Evolutionary conservation across 2,329 filamentous ascomycete genomes (phyloP).

Genomic region (Tolypocladium album): DNA sequence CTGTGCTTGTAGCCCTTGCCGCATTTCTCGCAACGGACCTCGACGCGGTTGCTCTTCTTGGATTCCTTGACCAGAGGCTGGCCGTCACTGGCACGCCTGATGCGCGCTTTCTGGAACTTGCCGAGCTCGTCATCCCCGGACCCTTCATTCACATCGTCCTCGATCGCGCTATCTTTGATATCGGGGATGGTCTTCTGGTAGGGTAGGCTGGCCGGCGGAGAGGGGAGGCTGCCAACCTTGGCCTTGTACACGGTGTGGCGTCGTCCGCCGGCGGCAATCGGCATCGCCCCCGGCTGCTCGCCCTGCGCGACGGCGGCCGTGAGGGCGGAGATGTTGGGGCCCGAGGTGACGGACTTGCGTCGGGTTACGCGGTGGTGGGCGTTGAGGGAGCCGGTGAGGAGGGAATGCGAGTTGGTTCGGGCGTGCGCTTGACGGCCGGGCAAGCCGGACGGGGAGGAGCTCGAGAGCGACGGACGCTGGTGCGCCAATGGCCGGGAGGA

Average conservation of each 20-base stretch:
- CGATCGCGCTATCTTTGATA: conserved; percentile 54
- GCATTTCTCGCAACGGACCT: conserved; percentile 94
- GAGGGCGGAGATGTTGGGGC: conserved; percentile 63
- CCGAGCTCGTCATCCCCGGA: conserved; percentile 43
- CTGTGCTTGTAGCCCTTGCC: conserved; percentile 99
- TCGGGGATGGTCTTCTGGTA: conserved; percentile 40
- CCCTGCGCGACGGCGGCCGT: conserved; percentile 64
- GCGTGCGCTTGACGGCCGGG: conserved; percentile 52
- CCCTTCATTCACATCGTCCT: conserved; percentile 53
- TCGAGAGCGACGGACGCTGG: conserved; percentile 48
- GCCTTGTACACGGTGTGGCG: conserved; percentile 62
- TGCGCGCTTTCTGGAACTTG: conserved; percentile 37
- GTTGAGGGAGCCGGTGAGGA: conserved; percentile 68
- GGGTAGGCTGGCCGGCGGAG: conserved; percentile 59
- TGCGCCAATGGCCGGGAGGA: conserved; percentile 57
- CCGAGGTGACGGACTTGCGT: conserved; percentile 82
- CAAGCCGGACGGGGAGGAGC: conserved; percentile 47
- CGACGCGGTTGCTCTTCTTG: conserved; percentile 71
- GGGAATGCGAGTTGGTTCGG: conserved; percentile 72
- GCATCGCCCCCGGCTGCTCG: conserved; percentile 43
- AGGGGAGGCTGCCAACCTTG: conserved; percentile 44
- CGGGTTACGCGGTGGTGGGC: conserved; percentile 77
- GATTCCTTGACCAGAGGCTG: conserved; percentile 73
- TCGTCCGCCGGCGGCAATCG: conserved; percentile 45
- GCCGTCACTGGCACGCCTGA: conserved; percentile 70